Conservation (phyloP, 2,329 filamentous ascomycete genomes). For the Aspergillus calidoustus region DNA sequence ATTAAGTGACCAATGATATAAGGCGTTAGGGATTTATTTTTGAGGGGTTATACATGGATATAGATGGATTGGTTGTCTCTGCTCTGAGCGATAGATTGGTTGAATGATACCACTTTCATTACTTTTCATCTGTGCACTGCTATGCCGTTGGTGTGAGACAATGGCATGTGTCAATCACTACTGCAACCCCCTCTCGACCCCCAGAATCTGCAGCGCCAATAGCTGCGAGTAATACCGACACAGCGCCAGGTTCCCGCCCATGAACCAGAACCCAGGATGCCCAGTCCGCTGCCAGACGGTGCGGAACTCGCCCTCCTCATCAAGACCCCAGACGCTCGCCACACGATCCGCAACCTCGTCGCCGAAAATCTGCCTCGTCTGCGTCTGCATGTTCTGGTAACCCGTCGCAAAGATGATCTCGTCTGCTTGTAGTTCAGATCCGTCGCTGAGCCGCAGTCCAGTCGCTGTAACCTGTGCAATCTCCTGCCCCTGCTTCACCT, state of each 20-base stretch:
- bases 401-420: slow-evolving; percentile 64
- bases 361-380: slow-evolving; percentile 65
- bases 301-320: slow-evolving; percentile 59
- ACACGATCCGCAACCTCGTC: slow-evolving; percentile 64
- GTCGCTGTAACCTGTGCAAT: slow-evolving; percentile 57
- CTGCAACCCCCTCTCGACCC: slow-evolving; percentile 36
- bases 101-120: neutral
- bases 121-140: slow-evolving; percentile 12
- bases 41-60: neutral
- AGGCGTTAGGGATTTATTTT: slow-evolving; percentile 8
- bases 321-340: slow-evolving; percentile 65
- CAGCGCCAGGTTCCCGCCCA: slow-evolving; percentile 67
- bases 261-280: slow-evolving; percentile 70
- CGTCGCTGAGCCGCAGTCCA: slow-evolving; percentile 60
- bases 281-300: slow-evolving; percentile 66
- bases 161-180: neutral
- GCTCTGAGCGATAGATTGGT: neutral
- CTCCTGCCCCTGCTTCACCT: slow-evolving; percentile 66
- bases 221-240: slow-evolving; percentile 64
- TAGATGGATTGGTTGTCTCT: neutral
- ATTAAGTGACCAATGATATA: neutral
- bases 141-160: neutral
- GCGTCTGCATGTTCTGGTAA: slow-evolving; percentile 71
- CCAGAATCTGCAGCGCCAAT: slow-evolving; percentile 58
- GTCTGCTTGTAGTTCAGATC: slow-evolving; percentile 63